These are phyloP conservation scores for Suillus hirtellus DNA, from an alignment of 768 basidiomycete genomes.

Conservation along the genomic window DNA sequence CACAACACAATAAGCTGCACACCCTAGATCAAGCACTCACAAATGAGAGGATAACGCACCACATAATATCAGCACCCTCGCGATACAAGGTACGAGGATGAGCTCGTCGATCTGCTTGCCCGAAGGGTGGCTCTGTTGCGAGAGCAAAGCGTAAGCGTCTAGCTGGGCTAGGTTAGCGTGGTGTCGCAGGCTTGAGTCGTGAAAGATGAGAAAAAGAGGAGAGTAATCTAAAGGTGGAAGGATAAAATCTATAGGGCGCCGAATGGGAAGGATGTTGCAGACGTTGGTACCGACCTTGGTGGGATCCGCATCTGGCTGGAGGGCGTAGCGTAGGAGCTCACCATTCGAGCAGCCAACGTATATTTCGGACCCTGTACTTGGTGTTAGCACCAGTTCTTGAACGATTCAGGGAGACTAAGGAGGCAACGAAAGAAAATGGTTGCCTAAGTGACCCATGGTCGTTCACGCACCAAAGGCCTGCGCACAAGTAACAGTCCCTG, in stretches of 20 bases:
- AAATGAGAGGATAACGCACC: conserved; percentile 42
- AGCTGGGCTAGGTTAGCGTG: conserved; percentile 32
- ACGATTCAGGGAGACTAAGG: conserved; percentile 5
- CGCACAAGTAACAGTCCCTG: conserved; percentile 38
- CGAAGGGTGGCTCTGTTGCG: conserved; percentile 67
- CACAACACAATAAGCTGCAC: background rate
- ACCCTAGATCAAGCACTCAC: conserved; percentile 3
- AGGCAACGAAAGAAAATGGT: conserved; percentile 13
- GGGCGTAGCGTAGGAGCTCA: conserved; percentile 75
- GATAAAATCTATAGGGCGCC: too few relatives aligned
- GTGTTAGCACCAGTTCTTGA: conserved; percentile 1
- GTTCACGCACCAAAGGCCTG: conserved; percentile 55
- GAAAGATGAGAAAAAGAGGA: background rate
- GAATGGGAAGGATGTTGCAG: background rate
- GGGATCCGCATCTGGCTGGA: conserved; percentile 55
- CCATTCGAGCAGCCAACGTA: conserved; percentile 88
- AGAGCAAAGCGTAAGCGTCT: conserved; percentile 65
- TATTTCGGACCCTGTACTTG: conserved; percentile 67
- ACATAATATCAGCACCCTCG: conserved; percentile 72
- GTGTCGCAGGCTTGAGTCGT: background rate
- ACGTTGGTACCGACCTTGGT: conserved; percentile 40
- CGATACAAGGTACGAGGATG: conserved; percentile 73
- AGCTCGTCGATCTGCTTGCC: conserved; percentile 80
- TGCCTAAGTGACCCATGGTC: conserved; percentile 1
- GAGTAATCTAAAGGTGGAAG: too few relatives aligned